These are phyloP conservation scores for Penicillium antarcticum DNA, from an alignment of 495 filamentous ascomycete genomes.

Conservation along the genomic window DNA sequence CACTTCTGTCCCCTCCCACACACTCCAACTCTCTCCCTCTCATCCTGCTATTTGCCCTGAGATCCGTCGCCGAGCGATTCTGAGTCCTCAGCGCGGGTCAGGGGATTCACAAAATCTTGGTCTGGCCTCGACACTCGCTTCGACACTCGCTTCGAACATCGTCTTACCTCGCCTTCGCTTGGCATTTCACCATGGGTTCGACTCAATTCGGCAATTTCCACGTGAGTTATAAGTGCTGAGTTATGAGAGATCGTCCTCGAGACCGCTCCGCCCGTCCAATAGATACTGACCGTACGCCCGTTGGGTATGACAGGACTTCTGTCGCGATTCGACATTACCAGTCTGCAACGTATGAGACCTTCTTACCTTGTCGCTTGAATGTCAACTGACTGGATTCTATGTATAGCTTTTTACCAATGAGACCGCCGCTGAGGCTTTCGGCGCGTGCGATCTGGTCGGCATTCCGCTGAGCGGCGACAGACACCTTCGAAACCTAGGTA, in stretches of 20 bases:
- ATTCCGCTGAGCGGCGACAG: slow-evolving; percentile 63
- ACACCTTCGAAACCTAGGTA: slow-evolving; percentile 82
- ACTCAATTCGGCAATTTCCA: slow-evolving; percentile 88
- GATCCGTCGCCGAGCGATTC: slow-evolving; percentile 30
- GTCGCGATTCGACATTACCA: slow-evolving; percentile 91
- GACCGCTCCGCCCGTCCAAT: slow-evolving; percentile 1
- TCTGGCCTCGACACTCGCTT: background rate
- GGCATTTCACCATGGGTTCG: slow-evolving; percentile 45
- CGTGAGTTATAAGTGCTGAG: slow-evolving; percentile 50
- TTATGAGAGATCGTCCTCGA: slow-evolving; percentile 17
- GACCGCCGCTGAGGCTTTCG: slow-evolving; percentile 51
- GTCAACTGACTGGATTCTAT: slow-evolving; percentile 19
- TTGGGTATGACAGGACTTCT: slow-evolving; percentile 68
- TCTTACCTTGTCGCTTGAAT: background rate
- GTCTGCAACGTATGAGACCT: slow-evolving; percentile 84
- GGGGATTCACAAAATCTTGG: slow-evolving; percentile 19
- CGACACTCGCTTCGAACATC: background rate
- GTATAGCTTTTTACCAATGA: slow-evolving; percentile 52
- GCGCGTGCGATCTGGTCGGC: slow-evolving; percentile 68
- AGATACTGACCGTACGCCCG: slow-evolving; percentile 19
- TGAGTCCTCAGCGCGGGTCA: slow-evolving; percentile 31
- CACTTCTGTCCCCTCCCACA: background rate
- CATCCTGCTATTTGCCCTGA: background rate
- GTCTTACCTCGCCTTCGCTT: slow-evolving; percentile 14
- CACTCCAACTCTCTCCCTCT: background rate